Evolutionary conservation across 805 yeast species (phyloP).

Genomic region (Kuraishia borneana): DNA sequence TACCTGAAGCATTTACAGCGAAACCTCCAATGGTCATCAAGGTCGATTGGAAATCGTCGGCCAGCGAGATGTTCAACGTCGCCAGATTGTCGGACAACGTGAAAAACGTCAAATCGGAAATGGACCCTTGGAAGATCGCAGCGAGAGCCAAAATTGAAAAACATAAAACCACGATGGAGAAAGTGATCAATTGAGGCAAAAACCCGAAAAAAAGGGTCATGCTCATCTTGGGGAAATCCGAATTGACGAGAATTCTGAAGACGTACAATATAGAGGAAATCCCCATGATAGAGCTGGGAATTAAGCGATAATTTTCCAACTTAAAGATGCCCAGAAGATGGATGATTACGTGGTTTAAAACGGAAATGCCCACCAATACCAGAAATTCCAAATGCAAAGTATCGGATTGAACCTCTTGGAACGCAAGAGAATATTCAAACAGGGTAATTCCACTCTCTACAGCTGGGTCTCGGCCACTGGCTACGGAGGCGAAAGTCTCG

Average conservation of each 20-base stretch:
- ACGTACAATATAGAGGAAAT: conserved; percentile 21
- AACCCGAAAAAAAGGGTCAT: conserved; percentile 44
- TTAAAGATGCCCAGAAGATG: conserved; percentile 54
- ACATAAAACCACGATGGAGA: conserved; percentile 40
- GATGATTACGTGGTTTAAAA: conserved; percentile 45
- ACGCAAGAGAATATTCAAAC: conserved; percentile 67
- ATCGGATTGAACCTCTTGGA: conserved; percentile 62
- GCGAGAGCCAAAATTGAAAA: conserved; percentile 45
- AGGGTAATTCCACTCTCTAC: conserved; percentile 61
- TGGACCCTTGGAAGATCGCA: conserved; percentile 40
- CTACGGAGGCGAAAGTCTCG: conserved; percentile 53
- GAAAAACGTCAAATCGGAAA: conserved; percentile 18
- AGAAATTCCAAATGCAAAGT: conserved; percentile 43
- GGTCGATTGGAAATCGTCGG: conserved; percentile 60
- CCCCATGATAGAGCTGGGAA: conserved; percentile 56
- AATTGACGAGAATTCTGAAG: conserved; percentile 29
- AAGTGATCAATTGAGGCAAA: conserved; percentile 53
- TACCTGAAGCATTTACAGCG: conserved; percentile 57
- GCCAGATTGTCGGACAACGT: conserved; percentile 20
- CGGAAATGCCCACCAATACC: conserved; percentile 40
- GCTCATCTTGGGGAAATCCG: too few relatives aligned
- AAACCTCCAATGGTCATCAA: conserved; percentile 48
- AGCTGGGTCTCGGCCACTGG: conserved; percentile 43
- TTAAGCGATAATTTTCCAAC: conserved; percentile 40
- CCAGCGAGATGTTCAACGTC: conserved; percentile 26